These are phyloP conservation scores for Dalbergia cochinchinensis DNA, from an alignment of 306 rosid genomes.

Conservation along the genomic window DNA sequence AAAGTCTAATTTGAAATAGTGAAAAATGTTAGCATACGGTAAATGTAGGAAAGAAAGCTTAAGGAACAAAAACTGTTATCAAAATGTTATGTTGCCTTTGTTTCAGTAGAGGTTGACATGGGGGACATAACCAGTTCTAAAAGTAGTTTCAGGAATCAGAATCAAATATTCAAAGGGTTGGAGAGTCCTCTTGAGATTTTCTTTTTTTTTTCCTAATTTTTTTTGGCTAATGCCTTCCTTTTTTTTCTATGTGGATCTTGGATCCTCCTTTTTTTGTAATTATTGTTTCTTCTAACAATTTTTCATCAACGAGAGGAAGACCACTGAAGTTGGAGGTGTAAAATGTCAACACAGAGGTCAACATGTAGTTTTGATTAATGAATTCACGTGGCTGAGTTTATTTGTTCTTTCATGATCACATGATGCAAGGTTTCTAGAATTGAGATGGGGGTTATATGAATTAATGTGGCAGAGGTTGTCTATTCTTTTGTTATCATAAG, in stretches of 20 bases:
- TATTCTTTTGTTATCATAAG: neutral
- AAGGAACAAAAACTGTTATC: slow-evolving; percentile 14
- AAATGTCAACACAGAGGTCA: neutral
- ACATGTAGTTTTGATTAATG: neutral
- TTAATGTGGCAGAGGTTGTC: neutral
- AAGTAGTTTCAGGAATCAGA: neutral
- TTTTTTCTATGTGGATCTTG: neutral
- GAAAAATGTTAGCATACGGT: neutral
- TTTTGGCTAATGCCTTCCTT: neutral
- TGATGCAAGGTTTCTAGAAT: slow-evolving; percentile 16
- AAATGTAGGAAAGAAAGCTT: neutral
- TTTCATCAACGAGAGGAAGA: neutral
- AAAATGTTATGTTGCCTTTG: neutral
- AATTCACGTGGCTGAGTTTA: neutral
- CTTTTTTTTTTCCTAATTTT: neutral
- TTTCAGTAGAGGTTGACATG: slow-evolving; percentile 7
- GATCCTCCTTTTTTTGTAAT: too few species aligned
- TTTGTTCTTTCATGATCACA: slow-evolving; percentile 1
- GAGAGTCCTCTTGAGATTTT: slow-evolving; percentile 6
- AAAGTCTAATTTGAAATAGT: slow-evolving; percentile 16
- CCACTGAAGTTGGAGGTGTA: neutral
- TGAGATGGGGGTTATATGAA: neutral
- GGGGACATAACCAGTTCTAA: neutral
- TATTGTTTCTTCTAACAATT: neutral
- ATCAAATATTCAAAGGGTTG: neutral